Base-by-base conservation (phyloP, 2,329 filamentous ascomycete species). In the Aspergillus novoparasiticus region DNA sequence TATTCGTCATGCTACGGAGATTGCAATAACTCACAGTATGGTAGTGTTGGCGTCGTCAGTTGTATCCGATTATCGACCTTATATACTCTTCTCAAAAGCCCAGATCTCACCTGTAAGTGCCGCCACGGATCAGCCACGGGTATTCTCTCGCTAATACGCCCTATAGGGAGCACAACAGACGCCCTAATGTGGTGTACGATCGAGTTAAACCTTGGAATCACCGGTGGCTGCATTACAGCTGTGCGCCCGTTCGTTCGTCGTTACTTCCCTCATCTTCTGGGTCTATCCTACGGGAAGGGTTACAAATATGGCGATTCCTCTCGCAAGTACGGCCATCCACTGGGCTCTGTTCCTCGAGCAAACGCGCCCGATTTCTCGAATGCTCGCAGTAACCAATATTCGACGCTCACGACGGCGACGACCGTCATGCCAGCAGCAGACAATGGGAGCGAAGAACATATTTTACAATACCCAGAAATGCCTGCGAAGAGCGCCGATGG, bases 161-260 rank as follows among this genome's bases (percentile, higher is more conserved):
- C 2, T 53, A 48, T 36, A 71, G 69, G 70, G 71, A 54, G 64
- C 4, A 72, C 70, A 4, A 70, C 66, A 1, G 61, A 71, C 32
- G 69, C 72, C 1, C 63, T 70, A 1, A 66, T 73, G 64, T 75
- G 72, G 69, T 72, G 71, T 34, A 66, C 69, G 4, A 70, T 75
- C 59, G 73, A 76, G 60, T 55, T 72, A 11, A 74, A 75, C 46
- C 65, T 75, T 1, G 69, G 71, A 16, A 73, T 76, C 21, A 64
- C 66, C 45, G 68, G 69, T 28, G 73, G 72, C 59, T 74, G 70
- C 63, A 65, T 73, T 6, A 72, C 72, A 28, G 72, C 72, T 6
- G 67, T 75, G 58, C 65, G 72, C 23, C 73, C 72, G 0, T 73
- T 76, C 50, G 61, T 73, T 32, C 67, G 69, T 51, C 65, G 63